Evolutionary conservation across 495 filamentous ascomycete species (phyloP).

Genomic region (Parmelia sp.): DNA sequence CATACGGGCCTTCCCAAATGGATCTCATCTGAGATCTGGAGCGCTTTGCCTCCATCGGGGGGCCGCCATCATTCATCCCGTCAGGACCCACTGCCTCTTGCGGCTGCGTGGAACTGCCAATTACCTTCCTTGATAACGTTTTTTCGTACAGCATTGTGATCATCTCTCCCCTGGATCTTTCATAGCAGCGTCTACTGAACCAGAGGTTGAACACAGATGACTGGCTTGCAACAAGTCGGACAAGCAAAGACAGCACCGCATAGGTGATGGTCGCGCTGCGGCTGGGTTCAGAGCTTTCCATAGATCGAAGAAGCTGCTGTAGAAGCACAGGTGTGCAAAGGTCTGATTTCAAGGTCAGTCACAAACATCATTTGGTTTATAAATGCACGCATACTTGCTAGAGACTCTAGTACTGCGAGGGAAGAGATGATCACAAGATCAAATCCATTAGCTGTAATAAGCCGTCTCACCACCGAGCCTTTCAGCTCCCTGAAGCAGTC

Average conservation of each 20-base stretch:
- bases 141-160: slow-evolving; percentile 87
- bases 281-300: slow-evolving; percentile 47
- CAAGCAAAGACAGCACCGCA: slow-evolving; percentile 52
- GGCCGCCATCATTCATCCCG: not conserved
- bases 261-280: slow-evolving; percentile 57
- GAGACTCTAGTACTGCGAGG: slow-evolving; percentile 55
- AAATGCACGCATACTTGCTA: slow-evolving; percentile 40
- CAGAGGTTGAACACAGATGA: slow-evolving; percentile 63
- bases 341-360: not conserved
- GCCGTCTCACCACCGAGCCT: slow-evolving; percentile 62
- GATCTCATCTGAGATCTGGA: not conserved
- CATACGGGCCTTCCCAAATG: not conserved
- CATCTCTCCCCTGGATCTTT: slow-evolving; percentile 75
- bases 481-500: slow-evolving; percentile 63
- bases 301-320: slow-evolving; percentile 62
- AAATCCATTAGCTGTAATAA: slow-evolving; percentile 65
- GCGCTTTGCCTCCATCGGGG: not conserved
- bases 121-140: slow-evolving; percentile 66
- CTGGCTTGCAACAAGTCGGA: slow-evolving; percentile 57
- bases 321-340: slow-evolving; percentile 52
- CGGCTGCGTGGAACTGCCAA: slow-evolving; percentile 36
- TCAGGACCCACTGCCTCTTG: slow-evolving; percentile 26
- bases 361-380: not conserved
- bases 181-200: slow-evolving; percentile 69
- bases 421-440: slow-evolving; percentile 62